Percentiles rank a stretch among this genome's conserved stretches.
These are phyloP conservation scores for Helicocarpus griseus DNA, from an alignment of 2,329 filamentous ascomycete species.

Conservation along the genomic window DNA sequence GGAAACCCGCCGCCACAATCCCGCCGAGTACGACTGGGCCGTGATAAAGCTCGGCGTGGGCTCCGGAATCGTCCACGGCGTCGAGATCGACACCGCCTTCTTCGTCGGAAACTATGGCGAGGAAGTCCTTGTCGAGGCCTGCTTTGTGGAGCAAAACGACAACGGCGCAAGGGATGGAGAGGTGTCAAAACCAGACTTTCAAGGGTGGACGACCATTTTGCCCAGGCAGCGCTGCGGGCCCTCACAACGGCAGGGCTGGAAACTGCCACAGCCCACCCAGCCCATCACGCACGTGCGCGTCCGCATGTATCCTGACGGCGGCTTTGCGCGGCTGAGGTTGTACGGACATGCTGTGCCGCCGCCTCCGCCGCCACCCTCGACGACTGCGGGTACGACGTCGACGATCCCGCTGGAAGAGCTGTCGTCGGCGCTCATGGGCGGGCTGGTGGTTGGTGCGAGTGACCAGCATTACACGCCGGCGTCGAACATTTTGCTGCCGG, in stretches of 20 bases:
- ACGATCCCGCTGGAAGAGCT: slow-evolving; percentile 26
- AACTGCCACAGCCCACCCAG: slow-evolving; percentile 19
- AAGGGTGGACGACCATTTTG: slow-evolving; percentile 31
- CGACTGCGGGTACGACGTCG: not conserved
- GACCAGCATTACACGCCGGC: slow-evolving; percentile 34
- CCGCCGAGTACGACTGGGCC: slow-evolving; percentile 49
- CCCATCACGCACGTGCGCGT: slow-evolving; percentile 35
- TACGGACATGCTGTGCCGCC: slow-evolving; percentile 35
- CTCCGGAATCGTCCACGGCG: slow-evolving; percentile 28
- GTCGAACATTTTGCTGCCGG: slow-evolving; percentile 32
- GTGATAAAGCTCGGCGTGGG: slow-evolving; percentile 49
- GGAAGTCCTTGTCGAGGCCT: slow-evolving; percentile 31
- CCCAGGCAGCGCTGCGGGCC: slow-evolving; percentile 30
- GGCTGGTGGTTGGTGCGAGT: slow-evolving; percentile 30
- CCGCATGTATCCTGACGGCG: slow-evolving; percentile 38
- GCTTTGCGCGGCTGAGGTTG: slow-evolving; percentile 33
- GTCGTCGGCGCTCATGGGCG: slow-evolving; percentile 32
- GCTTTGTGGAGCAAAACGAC: slow-evolving; percentile 13
- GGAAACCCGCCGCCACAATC: slow-evolving; percentile 54
- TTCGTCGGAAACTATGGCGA: slow-evolving; percentile 39
- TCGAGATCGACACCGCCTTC: slow-evolving; percentile 37
- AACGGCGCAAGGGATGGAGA: slow-evolving; percentile 17
- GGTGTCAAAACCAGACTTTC: slow-evolving; percentile 24
- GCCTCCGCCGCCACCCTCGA: slow-evolving; percentile 6
- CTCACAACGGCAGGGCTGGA: slow-evolving; percentile 34